Evolutionary conservation across 2,329 filamentous ascomycete species (phyloP), one percentile per base, ranked within the genome.

Genomic region (Stachybotrys echinatus): DNA sequence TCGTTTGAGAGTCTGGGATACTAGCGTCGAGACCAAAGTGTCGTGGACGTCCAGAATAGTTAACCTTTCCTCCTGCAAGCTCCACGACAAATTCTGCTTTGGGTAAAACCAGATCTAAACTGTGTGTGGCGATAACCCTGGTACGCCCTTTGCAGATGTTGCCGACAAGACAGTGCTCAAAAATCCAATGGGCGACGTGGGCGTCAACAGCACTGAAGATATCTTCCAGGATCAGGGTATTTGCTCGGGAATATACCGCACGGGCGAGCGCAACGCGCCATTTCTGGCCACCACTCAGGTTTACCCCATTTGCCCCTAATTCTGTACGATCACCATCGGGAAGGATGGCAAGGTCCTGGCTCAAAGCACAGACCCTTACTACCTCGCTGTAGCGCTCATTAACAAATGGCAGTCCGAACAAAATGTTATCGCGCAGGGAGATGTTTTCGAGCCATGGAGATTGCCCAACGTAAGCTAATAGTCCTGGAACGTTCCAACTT

Each of bases 361-460:
- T 77, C 39, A 95, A 64, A 1, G 88, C 88, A 53, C 88, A 94
- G 2, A 85, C 86, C 34, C 82, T 76, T 7, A 92, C 65, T 0
- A 89, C 88, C 57, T 84, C 80, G 2, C 74, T 70, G 62, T 92
- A 94, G 38, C 89, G 80, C n/a, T 76, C 71, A 50, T 83, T 71
- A 48, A 90, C 79, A 27, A 77, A 79, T 0, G 88, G 88, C 3
- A 92, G 71, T 0, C 88, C 88, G 53, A 92, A 94, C 0, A 89
- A 65, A 47, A 94, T 87, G 58, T 94, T 94, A 42, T 90, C 84
- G 50, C 79, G 83, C 53, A 94, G 84, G 6, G 83, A 87, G 1
- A 85, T 86, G 57, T 92, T 92, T 61, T 92, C 88, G 45, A 94
- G 88, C 89, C 88, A 94, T 0, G 88, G 88, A 7, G 87, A 89